phyloP scores from a whole-genome alignment of 2,329 filamentous ascomycete species.

The Arthrinium phaeospermum region DNA sequence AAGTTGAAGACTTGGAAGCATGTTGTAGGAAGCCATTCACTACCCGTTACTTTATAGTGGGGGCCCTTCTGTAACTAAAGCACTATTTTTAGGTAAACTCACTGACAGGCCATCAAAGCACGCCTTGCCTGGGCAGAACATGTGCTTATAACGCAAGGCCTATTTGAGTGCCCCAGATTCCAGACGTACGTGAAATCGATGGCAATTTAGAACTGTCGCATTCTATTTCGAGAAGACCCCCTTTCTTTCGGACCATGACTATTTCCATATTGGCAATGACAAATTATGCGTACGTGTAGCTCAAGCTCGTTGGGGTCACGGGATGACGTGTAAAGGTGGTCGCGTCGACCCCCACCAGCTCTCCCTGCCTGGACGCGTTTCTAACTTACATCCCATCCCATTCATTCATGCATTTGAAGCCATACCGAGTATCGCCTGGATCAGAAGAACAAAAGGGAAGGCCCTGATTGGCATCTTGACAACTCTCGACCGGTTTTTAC shows the following conservation, averaged over 20 bases:
- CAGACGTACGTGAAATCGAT: background rate
- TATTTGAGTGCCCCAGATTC: background rate
- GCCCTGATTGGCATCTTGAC: background rate
- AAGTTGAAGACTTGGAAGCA: background rate
- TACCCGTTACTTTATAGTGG: background rate
- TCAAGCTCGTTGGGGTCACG: slow-evolving; percentile 38
- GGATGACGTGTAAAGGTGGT: slow-evolving; percentile 45
- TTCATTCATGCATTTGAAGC: background rate
- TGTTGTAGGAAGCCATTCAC: background rate
- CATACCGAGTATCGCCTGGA: background rate
- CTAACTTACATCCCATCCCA: background rate
- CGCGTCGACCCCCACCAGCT: slow-evolving; percentile 26
- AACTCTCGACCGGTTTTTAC: background rate
- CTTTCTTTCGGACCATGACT: background rate
- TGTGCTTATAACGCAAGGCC: background rate
- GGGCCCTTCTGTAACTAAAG: background rate
- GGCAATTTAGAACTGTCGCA: background rate
- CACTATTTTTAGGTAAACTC: background rate
- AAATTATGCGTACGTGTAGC: no score
- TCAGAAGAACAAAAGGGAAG: background rate
- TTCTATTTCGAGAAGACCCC: background rate
- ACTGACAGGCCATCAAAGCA: background rate
- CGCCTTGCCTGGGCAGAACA: background rate
- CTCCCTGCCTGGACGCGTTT: background rate
- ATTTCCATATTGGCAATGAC: background rate